Percentiles rank a stretch among this genome's conserved stretches.
Evolutionary conservation across 805 yeast species (phyloP).

Genomic region (Cyberlindnera americana): DNA sequence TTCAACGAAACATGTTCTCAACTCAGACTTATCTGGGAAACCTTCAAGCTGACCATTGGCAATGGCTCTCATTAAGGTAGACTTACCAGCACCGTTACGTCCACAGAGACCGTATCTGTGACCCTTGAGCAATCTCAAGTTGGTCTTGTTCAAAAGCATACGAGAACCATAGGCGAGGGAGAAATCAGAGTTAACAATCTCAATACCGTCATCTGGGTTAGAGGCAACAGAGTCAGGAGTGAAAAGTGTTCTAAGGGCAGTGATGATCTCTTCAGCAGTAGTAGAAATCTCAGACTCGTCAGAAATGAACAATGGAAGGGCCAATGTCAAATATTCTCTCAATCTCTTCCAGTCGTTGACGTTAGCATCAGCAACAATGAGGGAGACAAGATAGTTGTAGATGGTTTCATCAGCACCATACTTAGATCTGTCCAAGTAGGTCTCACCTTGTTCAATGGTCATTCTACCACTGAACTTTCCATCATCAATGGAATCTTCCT

Average conservation of each 20-base stretch:
- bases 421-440: conserved; percentile 35
- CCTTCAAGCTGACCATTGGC: conserved; percentile 97
- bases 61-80: conserved; percentile 94
- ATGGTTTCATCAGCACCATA: conserved; percentile 36
- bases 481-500: conserved; percentile 72
- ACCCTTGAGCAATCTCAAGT: conserved; percentile 81
- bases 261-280: conserved; percentile 43
- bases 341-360: conserved; percentile 71
- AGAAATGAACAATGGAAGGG: conserved; percentile 34
- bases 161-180: conserved; percentile 97
- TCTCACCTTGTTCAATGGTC: conserved; percentile 47
- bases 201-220: conserved; percentile 76
- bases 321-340: conserved; percentile 47
- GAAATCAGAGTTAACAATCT: conserved; percentile 90
- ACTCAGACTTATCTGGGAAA: conserved; percentile 83
- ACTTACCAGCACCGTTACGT: conserved; percentile 98
- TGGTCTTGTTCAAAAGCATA: conserved; percentile 93
- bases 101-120: conserved; percentile 98
- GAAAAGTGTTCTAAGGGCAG: conserved; percentile 50
- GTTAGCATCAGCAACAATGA: conserved; percentile 60
- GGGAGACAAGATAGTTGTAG: conserved; percentile 46
- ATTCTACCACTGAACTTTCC: conserved; percentile 79
- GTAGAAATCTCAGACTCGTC: conserved; percentile 34
- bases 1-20: conserved; percentile 95
- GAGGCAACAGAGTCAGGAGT: conserved; percentile 52